Percentiles rank a stretch among this genome's conserved stretches.
Evolutionary conservation across 2,329 filamentous ascomycete genomes (phyloP).

Genomic region (Colletotrichum graminicola): DNA sequence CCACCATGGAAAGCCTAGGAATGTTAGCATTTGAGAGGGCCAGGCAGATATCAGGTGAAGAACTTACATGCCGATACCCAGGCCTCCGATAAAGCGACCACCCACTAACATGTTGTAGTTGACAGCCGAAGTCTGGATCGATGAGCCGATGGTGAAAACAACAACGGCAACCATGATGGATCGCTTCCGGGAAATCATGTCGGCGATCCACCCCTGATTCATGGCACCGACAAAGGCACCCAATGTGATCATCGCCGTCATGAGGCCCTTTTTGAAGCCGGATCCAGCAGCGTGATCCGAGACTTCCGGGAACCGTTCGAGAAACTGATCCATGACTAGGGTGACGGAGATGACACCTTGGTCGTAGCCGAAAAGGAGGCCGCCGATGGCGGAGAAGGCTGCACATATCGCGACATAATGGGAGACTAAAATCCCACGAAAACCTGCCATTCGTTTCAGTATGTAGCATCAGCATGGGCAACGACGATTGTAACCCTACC

Average conservation of each 20-base stretch:
- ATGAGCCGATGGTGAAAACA: conserved; percentile 48
- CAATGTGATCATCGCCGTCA: conserved; percentile 63
- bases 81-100: conserved; percentile 62
- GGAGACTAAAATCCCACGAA: conserved; percentile 49
- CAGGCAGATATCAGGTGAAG: rapidly evolving
- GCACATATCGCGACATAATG: conserved; percentile 50
- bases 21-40: not conserved
- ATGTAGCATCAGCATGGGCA: not conserved
- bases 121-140: conserved; percentile 50
- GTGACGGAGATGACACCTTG: conserved; percentile 58
- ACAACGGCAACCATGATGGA: conserved; percentile 50
- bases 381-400: conserved; percentile 46
- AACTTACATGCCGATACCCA: conserved; percentile 58
- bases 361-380: conserved; percentile 59
- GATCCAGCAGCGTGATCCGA: conserved; percentile 52
- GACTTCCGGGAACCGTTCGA: conserved; percentile 54
- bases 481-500: conserved; percentile 31
- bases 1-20: conserved; percentile 58
- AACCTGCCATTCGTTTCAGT: conserved; percentile 43
- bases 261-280: conserved; percentile 46
- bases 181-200: conserved; percentile 48
- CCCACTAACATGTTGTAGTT: conserved; percentile 59
- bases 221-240: conserved; percentile 65
- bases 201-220: conserved; percentile 60
- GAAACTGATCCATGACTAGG: conserved; percentile 48